Percentiles rank a stretch among this genome's conserved stretches.
These are phyloP conservation scores for Leccinum cinnamomeum DNA, from an alignment of 1,284 basidiomycete species.

Conservation along the genomic window DNA sequence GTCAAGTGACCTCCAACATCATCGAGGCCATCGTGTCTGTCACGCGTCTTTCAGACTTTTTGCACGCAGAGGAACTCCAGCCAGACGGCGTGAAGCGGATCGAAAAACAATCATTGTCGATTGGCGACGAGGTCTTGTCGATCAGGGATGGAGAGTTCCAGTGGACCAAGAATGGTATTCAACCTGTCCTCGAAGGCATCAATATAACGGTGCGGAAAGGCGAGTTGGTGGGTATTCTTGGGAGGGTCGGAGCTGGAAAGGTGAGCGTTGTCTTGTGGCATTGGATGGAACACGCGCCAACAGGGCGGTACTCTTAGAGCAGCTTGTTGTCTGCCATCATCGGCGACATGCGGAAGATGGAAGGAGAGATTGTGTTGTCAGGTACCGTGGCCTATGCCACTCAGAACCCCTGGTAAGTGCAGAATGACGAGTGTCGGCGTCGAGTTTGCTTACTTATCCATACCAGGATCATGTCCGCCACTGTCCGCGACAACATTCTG, in stretches of 20 bases:
- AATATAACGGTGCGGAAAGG: constrained; percentile 78
- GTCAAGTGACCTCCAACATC: constrained; percentile 71
- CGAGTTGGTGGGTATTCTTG: constrained; percentile 85
- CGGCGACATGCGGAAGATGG: constrained; percentile 83
- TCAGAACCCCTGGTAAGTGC: constrained; percentile 80
- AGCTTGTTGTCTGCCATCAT: constrained; percentile 76
- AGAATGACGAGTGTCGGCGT: too few relatives aligned
- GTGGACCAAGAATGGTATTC: constrained; percentile 61
- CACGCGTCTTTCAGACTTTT: constrained; percentile 75
- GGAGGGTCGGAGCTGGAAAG: constrained; percentile 93
- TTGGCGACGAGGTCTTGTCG: constrained; percentile 70
- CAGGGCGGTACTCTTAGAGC: constrained; percentile 41
- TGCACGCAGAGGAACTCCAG: constrained; percentile 82
- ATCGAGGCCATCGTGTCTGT: constrained; percentile 89
- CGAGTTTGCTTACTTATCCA: constrained; percentile 6
- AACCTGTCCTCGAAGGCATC: constrained; percentile 77
- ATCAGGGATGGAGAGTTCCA: constrained; percentile 77
- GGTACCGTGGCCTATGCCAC: constrained; percentile 88
- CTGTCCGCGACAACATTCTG: constrained; percentile 85
- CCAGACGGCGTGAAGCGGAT: constrained; percentile 62
- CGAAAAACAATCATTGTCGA: constrained; percentile 42
- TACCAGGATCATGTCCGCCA: constrained; percentile 76
- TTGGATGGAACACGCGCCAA: not conserved
- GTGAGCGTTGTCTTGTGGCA: constrained; percentile 36
- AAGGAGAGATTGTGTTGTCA: constrained; percentile 70